Conservation (phyloP, 768 basidiomycete species). For the Candolleomyces eurysporus region DNA sequence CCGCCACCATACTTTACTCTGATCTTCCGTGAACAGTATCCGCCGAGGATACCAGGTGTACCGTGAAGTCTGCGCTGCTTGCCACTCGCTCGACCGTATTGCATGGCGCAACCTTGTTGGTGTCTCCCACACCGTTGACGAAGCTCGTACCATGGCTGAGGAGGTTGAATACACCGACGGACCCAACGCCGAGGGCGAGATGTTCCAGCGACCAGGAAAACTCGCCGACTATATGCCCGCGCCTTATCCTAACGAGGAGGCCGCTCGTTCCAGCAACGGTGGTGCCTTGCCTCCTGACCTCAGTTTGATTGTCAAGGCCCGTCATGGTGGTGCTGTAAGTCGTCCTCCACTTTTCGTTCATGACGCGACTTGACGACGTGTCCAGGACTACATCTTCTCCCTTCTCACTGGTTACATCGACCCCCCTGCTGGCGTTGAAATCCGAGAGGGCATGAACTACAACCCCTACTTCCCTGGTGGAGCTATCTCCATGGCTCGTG, state of each 20-base stretch:
- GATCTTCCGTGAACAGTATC: slow-evolving; percentile 53
- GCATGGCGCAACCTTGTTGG: slow-evolving; percentile 99
- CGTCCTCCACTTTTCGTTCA: slow-evolving; percentile 1
- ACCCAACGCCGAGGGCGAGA: slow-evolving; percentile 91
- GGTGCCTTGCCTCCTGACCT: slow-evolving; percentile 98
- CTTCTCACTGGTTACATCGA: slow-evolving; percentile 97
- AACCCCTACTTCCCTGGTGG: slow-evolving; percentile 99
- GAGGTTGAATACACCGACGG: slow-evolving; percentile 97
- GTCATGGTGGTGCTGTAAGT: slow-evolving; percentile 93
- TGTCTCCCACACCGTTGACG: slow-evolving; percentile 93
- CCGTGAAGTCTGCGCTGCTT: slow-evolving; percentile 98
- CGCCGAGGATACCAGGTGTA: slow-evolving; percentile 97
- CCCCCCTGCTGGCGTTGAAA: slow-evolving; percentile 90
- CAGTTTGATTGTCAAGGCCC: slow-evolving; percentile 95
- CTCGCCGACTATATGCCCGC: slow-evolving; percentile 94
- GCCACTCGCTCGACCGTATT: slow-evolving; percentile 98
- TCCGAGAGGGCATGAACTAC: slow-evolving; percentile 98
- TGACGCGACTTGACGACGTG: not conserved
- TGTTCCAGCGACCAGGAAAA: slow-evolving; percentile 99
- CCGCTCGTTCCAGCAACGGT: slow-evolving; percentile 88
- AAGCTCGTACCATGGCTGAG: slow-evolving; percentile 89
- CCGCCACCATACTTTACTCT: slow-evolving; percentile 8
- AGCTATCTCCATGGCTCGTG: slow-evolving; percentile 97
- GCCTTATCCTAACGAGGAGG: slow-evolving; percentile 97
- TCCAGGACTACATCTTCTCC: slow-evolving; percentile 93